Base-by-base conservation (phyloP, 495 filamentous ascomycete species). In the Immersiella caudata region DNA sequence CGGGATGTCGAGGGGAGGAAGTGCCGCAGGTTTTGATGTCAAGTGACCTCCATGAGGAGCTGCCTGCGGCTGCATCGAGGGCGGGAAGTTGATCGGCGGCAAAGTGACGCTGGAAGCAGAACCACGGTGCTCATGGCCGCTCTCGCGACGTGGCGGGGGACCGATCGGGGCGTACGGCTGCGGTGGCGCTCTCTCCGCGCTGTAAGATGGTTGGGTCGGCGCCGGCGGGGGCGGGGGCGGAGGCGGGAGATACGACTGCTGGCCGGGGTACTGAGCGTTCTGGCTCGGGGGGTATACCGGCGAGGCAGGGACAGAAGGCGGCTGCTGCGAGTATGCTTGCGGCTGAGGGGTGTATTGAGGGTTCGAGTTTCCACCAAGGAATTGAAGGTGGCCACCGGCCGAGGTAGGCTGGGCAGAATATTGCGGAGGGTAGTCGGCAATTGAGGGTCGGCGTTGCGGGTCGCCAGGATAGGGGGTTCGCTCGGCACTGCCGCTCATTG, bases 401-500 rank as follows among this genome's bases (percentile, higher is more conserved):
- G 77, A 68, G 36, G 51, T 76, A 74, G 40, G 80, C 79, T 75
- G 74, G 69, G 77, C 72, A 74, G 70, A 69, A 78, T 71, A 76
- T 36, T 72, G 81, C n/a, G 81, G 71, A 5, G 71, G 77, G 58
- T 80, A 78, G 77, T 89, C 88, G 8, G 82, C 78, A 40, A 76
- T 81, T 0, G 88, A 89, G 49, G 83, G 82, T 9, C 86, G 84
- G 25, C 86, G 84, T 59, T 82, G 79, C 6, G 82, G 70, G 62
- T 85, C 84, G 33, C 79, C 77, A 18, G 77, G 73, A 60, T 78
- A 83, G 0, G 80, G 80, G 11, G 79, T 71, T 35, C 79, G 72
- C 60, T 89, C 87, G 6, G 84, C 78, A 67, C 88, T 89, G 73
- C 91, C 90, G 76, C 91, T 95, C 73, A 88, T 85, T 0, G 92